phyloP scores from a whole-genome alignment of 1,284 basidiomycete genomes.

The Inonotus obliquus region DNA sequence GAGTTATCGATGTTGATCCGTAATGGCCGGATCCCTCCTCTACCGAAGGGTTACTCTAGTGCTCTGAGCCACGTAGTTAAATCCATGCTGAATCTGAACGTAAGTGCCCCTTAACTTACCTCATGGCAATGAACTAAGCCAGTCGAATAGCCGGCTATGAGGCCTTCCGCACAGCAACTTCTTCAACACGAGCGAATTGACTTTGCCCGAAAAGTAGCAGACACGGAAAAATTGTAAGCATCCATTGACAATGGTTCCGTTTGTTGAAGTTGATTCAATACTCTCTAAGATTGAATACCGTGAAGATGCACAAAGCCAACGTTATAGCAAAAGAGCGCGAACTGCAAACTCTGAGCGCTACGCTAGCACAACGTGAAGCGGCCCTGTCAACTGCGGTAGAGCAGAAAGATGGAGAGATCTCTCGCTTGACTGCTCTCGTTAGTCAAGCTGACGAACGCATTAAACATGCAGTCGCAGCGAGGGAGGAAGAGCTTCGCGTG shows the following conservation, averaged over 20 bases:
- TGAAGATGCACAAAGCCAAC: conserved; percentile 56
- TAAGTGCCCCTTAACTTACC: conserved; percentile 28
- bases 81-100: conserved; percentile 83
- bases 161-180: conserved; percentile 75
- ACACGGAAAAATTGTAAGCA: conserved; percentile 75
- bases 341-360: conserved; percentile 52
- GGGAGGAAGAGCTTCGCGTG: conserved; percentile 65
- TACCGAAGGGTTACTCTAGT: conserved; percentile 79
- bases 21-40: conserved; percentile 81
- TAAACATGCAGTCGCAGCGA: conserved; percentile 53
- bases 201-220: conserved; percentile 66
- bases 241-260: neutral
- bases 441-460: conserved; percentile 46
- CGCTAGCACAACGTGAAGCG: conserved; percentile 50
- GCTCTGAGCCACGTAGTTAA: conserved; percentile 72
- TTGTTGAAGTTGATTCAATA: neutral
- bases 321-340: conserved; percentile 59
- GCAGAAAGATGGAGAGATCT: conserved; percentile 57
- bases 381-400: conserved; percentile 41
- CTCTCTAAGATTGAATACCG: conserved; percentile 45
- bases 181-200: conserved; percentile 74
- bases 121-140: neutral
- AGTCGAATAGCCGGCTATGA: conserved; percentile 64
- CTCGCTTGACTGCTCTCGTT: conserved; percentile 29
- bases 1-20: conserved; percentile 82